Percentiles rank a stretch among this genome's conserved stretches.
Conservation (phyloP, 495 filamentous ascomycete genomes). For the Lichina pygmaea region DNA sequence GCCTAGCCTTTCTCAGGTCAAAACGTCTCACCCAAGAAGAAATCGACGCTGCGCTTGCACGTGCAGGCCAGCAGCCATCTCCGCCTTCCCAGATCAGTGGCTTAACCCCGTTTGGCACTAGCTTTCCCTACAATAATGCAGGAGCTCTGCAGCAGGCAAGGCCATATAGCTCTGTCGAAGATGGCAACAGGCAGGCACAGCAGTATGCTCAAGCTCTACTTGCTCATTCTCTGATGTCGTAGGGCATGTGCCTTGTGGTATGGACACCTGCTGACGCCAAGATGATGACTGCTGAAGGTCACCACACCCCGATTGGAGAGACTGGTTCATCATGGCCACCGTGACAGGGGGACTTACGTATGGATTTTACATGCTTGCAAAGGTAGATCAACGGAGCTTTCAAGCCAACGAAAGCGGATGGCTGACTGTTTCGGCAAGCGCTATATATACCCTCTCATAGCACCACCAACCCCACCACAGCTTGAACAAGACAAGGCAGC, state of each 20-base stretch:
- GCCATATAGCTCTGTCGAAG: no score
- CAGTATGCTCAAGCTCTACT: no score
- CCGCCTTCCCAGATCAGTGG: neutral
- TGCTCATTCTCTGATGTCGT: no score
- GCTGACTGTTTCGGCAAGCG: conserved; percentile 23
- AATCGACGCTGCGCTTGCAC: conserved; percentile 56
- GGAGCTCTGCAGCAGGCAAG: no score
- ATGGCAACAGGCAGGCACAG: no score
- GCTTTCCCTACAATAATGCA: no score
- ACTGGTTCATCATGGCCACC: conserved; percentile 96
- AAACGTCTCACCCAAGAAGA: conserved; percentile 96
- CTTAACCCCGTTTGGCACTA: no score
- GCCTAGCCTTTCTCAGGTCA: conserved; percentile 75
- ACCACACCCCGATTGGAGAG: conserved; percentile 79
- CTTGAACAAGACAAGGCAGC: conserved; percentile 76
- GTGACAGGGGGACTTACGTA: conserved; percentile 67
- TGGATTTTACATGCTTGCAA: conserved; percentile 63
- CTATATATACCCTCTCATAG: conserved; percentile 72
- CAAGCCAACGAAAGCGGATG: conserved; percentile 3
- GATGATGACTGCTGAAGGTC: conserved; percentile 6
- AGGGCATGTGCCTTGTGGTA: no score
- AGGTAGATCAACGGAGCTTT: conserved; percentile 20
- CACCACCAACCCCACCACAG: conserved; percentile 78
- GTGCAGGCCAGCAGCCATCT: conserved; percentile 28
- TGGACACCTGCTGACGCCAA: no score